A percentile compares a stretch with the other conserved stretches of the same genome.
Evolutionary conservation across 177 flowering plant genomes (phyloP).

Genomic region (Vitis hybrid): DNA sequence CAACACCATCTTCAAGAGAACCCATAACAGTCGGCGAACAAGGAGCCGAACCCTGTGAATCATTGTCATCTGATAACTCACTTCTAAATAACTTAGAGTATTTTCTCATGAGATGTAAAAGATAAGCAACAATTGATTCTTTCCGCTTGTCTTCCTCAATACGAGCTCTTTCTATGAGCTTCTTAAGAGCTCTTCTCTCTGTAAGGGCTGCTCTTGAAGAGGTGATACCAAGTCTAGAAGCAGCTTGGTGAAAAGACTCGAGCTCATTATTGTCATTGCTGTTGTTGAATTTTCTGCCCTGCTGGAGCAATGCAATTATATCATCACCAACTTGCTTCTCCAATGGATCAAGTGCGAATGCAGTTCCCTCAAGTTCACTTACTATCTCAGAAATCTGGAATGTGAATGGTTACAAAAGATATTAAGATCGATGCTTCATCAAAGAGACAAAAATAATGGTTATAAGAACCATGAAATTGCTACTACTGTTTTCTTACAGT

Average conservation of each 20-base stretch:
- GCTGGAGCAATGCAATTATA: conserved; percentile 80
- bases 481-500: no score
- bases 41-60: conserved; percentile 89
- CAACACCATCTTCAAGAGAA: conserved; percentile 50
- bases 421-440: background rate
- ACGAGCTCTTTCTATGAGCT: conserved; percentile 76
- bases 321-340: conserved; percentile 95
- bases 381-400: conserved; percentile 74
- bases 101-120: conserved; percentile 88
- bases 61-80: conserved; percentile 86
- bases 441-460: background rate
- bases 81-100: conserved; percentile 85
- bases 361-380: conserved; percentile 59
- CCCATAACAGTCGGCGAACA: conserved; percentile 84
- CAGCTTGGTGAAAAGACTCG: conserved; percentile 86
- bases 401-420: background rate
- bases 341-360: conserved; percentile 59
- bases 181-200: conserved; percentile 91
- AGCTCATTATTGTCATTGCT: conserved; percentile 67
- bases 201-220: conserved; percentile 90
- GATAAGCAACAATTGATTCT: conserved; percentile 89
- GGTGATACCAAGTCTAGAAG: conserved; percentile 74
- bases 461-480: no score
- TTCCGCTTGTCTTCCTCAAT: conserved; percentile 88
- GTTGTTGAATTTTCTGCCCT: conserved; percentile 61